Conservation (phyloP, 208 protist species). For the Leishmania martiniquensis region DNA sequence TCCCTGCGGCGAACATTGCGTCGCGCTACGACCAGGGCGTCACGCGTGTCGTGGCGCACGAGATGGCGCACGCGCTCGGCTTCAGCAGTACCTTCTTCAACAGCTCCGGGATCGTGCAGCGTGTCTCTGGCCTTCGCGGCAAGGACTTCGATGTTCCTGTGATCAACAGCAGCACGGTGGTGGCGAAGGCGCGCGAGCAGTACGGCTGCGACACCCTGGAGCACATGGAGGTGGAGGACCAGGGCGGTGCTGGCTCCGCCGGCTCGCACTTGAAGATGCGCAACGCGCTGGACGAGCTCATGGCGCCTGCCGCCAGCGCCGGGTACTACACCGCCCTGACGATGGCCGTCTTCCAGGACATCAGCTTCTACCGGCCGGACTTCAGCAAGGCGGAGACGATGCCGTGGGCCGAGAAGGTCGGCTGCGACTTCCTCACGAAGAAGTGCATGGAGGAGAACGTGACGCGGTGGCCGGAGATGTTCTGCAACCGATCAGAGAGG, state of each 20-base stretch:
- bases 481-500: too few relatives aligned
- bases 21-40: background rate
- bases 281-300: too few relatives aligned
- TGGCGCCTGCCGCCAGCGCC: too few relatives aligned
- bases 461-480: too few relatives aligned
- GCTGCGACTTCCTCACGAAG: too few relatives aligned
- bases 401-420: too few relatives aligned
- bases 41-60: conserved; percentile 57
- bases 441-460: too few relatives aligned
- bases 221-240: conserved; percentile 83
- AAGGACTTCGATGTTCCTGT: conserved; percentile 11
- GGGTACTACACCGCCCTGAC: too few relatives aligned
- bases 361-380: too few relatives aligned
- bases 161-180: background rate
- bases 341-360: too few relatives aligned
- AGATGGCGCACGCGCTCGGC: conserved; percentile 87
- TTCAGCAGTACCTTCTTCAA: conserved; percentile 43
- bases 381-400: too few relatives aligned
- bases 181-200: background rate
- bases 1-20: conserved; percentile 38
- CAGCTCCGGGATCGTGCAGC: background rate
- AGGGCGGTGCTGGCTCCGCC: background rate
- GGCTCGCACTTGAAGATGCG: conserved; percentile 89
- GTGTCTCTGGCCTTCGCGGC: conserved; percentile 10
- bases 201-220: conserved; percentile 62